phyloP scores from a whole-genome alignment of 208 protist species.

The Acanthamoeba castellanii region DNA sequence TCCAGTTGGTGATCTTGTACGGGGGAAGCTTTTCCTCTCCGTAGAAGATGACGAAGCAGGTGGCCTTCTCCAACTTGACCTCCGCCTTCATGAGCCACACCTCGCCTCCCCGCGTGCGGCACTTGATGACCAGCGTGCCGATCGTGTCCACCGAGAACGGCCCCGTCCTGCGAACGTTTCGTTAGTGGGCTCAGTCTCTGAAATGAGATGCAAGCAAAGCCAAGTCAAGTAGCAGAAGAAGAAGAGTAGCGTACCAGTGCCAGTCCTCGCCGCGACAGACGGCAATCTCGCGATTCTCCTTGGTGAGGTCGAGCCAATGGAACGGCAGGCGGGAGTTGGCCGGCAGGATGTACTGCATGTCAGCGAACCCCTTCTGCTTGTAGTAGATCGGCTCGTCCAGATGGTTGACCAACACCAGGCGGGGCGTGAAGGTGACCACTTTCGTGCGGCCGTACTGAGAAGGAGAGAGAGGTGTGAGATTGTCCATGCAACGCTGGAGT shows the following conservation, averaged over 20 bases:
- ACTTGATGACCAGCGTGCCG: slow-evolving; percentile 62
- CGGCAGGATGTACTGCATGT: slow-evolving; percentile 51
- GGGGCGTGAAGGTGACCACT: slow-evolving; percentile 52
- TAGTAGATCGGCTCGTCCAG: slow-evolving; percentile 61
- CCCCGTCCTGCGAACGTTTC: neutral
- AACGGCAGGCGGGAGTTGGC: slow-evolving; percentile 60
- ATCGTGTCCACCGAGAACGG: slow-evolving; percentile 38
- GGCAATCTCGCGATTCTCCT: slow-evolving; percentile 47
- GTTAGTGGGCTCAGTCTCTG: neutral
- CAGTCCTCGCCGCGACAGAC: slow-evolving; percentile 33
- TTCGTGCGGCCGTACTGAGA: slow-evolving; percentile 67
- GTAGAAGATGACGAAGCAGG: slow-evolving; percentile 69
- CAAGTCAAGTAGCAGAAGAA: neutral
- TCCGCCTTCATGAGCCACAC: slow-evolving; percentile 60
- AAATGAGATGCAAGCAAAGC: neutral
- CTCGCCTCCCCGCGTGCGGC: neutral
- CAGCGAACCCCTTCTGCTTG: slow-evolving; percentile 25
- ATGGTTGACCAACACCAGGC: slow-evolving; percentile 60
- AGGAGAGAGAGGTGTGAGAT: neutral
- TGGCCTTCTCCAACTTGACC: slow-evolving; percentile 63
- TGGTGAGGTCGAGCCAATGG: slow-evolving; percentile 57
- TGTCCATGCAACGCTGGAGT: neutral
- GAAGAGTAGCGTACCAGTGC: neutral
- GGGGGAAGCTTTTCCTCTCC: slow-evolving; percentile 56
- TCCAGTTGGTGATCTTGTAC: slow-evolving; percentile 72